A percentile compares a stretch with the other conserved stretches of the same genome.
phyloP scores from a whole-genome alignment of 306 rosid species.

The Cucurbita argyrosperma region DNA sequence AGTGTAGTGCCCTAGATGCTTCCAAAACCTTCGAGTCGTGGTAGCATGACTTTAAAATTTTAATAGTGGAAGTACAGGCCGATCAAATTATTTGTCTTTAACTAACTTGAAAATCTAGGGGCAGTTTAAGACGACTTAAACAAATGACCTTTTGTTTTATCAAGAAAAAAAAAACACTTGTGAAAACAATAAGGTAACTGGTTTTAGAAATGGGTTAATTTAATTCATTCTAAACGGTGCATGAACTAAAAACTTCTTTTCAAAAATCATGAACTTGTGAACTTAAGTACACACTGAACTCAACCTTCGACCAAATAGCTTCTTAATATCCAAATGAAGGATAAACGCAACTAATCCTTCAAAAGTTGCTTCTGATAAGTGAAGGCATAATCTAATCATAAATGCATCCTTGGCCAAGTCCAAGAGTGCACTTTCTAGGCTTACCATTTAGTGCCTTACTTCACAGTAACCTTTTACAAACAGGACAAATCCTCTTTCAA shows the following conservation, averaged over 20 bases:
- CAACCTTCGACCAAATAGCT: not conserved
- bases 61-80: not conserved
- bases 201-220: not conserved
- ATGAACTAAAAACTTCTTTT: not conserved
- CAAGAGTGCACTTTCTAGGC: not conserved
- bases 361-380: not conserved
- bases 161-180: not conserved
- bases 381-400: not conserved
- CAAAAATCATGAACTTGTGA: not conserved
- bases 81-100: not conserved
- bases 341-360: not conserved
- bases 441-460: not conserved
- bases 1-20: not conserved
- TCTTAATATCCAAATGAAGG: not conserved
- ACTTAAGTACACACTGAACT: not conserved
- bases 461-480: not conserved
- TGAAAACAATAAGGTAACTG: not conserved
- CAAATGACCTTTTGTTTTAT: not conserved
- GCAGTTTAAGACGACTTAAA: not conserved
- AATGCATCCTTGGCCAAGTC: not conserved
- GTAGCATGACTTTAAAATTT: not conserved
- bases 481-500: not conserved
- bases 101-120: not conserved
- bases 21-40: not conserved
- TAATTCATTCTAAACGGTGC: not conserved